Evolutionary conservation across 305 asterid genomes (phyloP), one percentile per base, ranked within the genome.

Genomic region (Fraxinus dipetala): DNA sequence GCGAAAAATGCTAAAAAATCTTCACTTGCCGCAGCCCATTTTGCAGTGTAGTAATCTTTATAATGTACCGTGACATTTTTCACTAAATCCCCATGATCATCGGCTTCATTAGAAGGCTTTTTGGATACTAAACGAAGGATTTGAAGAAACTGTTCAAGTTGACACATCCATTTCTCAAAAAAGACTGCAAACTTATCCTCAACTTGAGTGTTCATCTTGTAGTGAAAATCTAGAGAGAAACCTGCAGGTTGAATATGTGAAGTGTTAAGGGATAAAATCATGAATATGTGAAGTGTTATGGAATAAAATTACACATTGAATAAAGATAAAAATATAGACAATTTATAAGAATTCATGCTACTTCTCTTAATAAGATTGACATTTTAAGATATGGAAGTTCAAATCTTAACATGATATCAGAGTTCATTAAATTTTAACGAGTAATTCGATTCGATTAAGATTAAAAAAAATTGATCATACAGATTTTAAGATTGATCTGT

Each of bases 71-170:
- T 45, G 56, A 45, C 56, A 2, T 45, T 45, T 40, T 45, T 9
- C 56, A 45, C 56, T 1, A 89, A 34, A 1, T 78, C 36, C 40
- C 79, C 83, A 0, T 77, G 78, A 43, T 43, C 54, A 4, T 38
- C 70, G 3, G 45, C 73, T 1, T 81, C 82, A 4, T 65, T 65
- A 5, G 61, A 2, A 2, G 36, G 31, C 6, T 85, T 86, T 5
- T 83, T 75, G 7, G 86, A 72, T 7, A 78, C 81, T 5, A 16
- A 22, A 1, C 85, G 61, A 5, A 86, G 90, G 26, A 84, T 85
- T 4, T 78, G 84, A 0, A 87, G 83, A 3, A 84, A 85, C 0
- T 86, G 90, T 43, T 93, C 93, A 0, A 91, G 91, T 54, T 91
- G 87, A 22, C 18, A 13, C 54, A 13, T 11, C 54, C 54, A 43